Evolutionary conservation across 2,329 filamentous ascomycete species (phyloP), one percentile per base, ranked within the genome.

Genomic region (Colletotrichum sp.): DNA sequence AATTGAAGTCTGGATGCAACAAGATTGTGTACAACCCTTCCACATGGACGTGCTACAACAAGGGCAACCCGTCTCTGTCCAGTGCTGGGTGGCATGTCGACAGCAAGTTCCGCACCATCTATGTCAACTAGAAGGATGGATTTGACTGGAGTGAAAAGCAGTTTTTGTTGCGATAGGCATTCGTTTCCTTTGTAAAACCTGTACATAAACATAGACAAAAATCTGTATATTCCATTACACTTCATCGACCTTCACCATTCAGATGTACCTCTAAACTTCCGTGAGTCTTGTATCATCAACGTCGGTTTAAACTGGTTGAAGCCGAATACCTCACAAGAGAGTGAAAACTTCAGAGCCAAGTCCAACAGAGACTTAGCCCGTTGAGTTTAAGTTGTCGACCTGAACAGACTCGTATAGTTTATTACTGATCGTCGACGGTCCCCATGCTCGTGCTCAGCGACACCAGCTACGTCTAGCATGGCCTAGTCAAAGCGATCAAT

Each of bases 101-200:
- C 71, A 63, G 64, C 14, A 30, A 68, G 39, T 69, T 69, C 65
- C 71, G 71, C 21, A 57, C 71, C 18, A 73, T 73, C 55, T 73
- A 69, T 14, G 55, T 71, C 21, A n/a, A 28, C 13, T 61, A 57
- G 26, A 30, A 52, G 64, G 2, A 30, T 55, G 64, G 26, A 7
- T 10, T n/a, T 43, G 39, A 10, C 39, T n/a, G 39, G 18, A 43
- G 39, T 6, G 18, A n/a, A 1, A 10, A 6, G 18, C 39, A 10
- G 18, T 12, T 6, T 10, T 18, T 43, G 39, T n/a, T 48, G 18
- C 18, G 18, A 21, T 48, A 48, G n/a, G 3, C 5, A n/a, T 12
- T 4, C 4, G 1, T 48, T 48, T 21, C 6, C 10, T 48, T 48
- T 48, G 43, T 48, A 48, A 13, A 48, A 21, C 10, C 18, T 21